phyloP scores from a whole-genome alignment of 768 basidiomycete genomes.

The Psilocybe cubensis region DNA sequence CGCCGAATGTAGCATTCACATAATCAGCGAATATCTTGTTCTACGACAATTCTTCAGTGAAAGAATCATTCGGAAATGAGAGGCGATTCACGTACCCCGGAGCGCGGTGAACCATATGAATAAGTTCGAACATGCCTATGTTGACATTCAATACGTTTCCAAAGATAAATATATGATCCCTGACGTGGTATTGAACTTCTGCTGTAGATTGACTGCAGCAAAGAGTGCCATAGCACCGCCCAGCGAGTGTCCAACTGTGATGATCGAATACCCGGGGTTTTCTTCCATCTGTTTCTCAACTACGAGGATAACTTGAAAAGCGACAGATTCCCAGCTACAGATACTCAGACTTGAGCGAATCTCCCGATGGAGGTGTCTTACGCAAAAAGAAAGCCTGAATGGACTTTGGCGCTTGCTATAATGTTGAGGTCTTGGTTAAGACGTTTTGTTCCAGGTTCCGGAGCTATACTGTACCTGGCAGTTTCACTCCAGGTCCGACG shows the following conservation, averaged over 20 bases:
- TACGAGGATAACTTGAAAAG: constrained; percentile 39
- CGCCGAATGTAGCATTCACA: constrained; percentile 44
- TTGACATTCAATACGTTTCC: neutral
- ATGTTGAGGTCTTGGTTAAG: neutral
- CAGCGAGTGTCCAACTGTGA: constrained; percentile 56
- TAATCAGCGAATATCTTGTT: constrained; percentile 49
- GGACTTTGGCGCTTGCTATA: constrained; percentile 44
- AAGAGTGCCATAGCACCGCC: constrained; percentile 56
- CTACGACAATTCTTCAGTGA: constrained; percentile 27
- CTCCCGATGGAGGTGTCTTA: constrained; percentile 25
- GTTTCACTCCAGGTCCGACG: constrained; percentile 44
- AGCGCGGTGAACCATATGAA: constrained; percentile 54
- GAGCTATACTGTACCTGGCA: constrained; percentile 38
- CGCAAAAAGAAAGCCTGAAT: constrained; percentile 55
- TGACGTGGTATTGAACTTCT: constrained; percentile 34
- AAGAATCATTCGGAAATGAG: neutral
- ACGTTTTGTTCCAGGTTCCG: neutral
- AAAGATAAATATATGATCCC: neutral
- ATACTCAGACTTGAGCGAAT: neutral
- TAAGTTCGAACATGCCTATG: constrained; percentile 43
- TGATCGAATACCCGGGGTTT: constrained; percentile 42
- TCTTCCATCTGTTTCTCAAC: constrained; percentile 36
- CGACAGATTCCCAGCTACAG: constrained; percentile 55
- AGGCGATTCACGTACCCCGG: constrained; percentile 38
- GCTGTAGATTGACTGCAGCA: constrained; percentile 46